Evolutionary conservation across 768 basidiomycete genomes (phyloP).

Genomic region (Tephrocybe sp.): DNA sequence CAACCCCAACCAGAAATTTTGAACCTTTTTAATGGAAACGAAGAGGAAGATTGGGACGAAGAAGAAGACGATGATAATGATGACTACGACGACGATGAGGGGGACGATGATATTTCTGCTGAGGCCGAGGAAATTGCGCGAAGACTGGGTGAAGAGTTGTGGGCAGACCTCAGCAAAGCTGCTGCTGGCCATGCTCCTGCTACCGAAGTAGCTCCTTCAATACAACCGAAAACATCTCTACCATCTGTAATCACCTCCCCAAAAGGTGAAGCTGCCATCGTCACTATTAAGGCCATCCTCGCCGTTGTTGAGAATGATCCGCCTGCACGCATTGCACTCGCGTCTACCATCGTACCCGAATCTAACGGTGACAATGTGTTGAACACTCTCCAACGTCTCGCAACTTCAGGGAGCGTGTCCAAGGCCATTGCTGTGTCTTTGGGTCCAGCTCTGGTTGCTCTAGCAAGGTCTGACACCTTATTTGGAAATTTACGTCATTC

Average conservation of each 20-base stretch:
- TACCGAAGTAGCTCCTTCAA: slow-evolving; percentile 6
- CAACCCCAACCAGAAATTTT: slow-evolving; percentile 6
- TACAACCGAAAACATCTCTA: slow-evolving; percentile 2
- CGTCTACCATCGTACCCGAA: slow-evolving; percentile 47
- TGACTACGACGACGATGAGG: slow-evolving; percentile 47
- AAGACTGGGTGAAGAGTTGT: slow-evolving; percentile 70
- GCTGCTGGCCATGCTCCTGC: slow-evolving; percentile 35
- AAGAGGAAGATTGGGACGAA: slow-evolving; percentile 37
- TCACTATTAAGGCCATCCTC: slow-evolving; percentile 64
- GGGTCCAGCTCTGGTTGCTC: slow-evolving; percentile 57
- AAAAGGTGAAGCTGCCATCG: slow-evolving; percentile 57
- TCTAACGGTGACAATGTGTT: slow-evolving; percentile 49
- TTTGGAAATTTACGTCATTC: slow-evolving; percentile 67
- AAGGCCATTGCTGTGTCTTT: slow-evolving; percentile 54
- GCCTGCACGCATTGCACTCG: slow-evolving; percentile 52
- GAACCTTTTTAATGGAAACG: slow-evolving; percentile 14
- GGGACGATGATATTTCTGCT: slow-evolving; percentile 60
- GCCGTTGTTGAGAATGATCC: slow-evolving; percentile 54
- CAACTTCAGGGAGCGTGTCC: slow-evolving; percentile 43
- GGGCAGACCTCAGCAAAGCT: slow-evolving; percentile 72
- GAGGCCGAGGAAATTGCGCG: slow-evolving; percentile 75
- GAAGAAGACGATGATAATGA: slow-evolving; percentile 36
- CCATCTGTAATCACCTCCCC: slow-evolving; percentile 24
- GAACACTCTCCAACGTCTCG: slow-evolving; percentile 49
- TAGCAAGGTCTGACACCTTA: slow-evolving; percentile 63